phyloP scores from a whole-genome alignment of 140 eudicot species.

The Erigeron philadelphicus region DNA sequence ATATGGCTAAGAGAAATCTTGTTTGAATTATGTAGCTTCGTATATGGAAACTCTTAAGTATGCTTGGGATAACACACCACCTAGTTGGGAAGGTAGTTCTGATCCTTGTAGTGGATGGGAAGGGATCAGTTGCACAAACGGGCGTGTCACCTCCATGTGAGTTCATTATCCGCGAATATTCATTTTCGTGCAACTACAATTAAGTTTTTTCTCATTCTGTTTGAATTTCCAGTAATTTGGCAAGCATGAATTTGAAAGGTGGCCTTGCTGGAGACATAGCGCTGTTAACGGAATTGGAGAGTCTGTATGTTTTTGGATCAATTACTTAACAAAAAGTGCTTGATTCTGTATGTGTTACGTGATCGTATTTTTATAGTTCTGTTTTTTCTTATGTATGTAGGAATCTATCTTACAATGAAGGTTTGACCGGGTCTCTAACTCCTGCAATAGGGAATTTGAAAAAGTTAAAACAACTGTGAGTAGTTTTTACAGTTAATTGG shows the following conservation, averaged over 20 bases:
- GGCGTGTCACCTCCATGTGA: conserved; percentile 71
- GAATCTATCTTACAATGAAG: conserved; percentile 71
- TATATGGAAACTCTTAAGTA: conserved; percentile 42
- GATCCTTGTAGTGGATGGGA: conserved; percentile 87
- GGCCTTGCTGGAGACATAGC: conserved; percentile 50
- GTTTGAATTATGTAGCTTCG: conserved; percentile 37
- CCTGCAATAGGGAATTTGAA: conserved; percentile 53
- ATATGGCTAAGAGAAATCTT: not conserved
- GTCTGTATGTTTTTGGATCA: conserved; percentile 50
- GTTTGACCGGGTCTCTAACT: conserved; percentile 59
- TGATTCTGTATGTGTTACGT: not conserved
- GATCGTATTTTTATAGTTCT: not conserved
- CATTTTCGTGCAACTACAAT: not conserved
- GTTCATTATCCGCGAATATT: conserved; percentile 13
- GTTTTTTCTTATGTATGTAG: conserved; percentile 33
- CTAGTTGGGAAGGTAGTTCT: conserved; percentile 57
- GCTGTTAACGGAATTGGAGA: conserved; percentile 52
- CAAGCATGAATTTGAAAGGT: conserved; percentile 59
- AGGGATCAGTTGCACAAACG: conserved; percentile 56
- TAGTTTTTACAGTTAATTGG: not conserved
- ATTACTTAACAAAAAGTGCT: not conserved
- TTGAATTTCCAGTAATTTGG: conserved; percentile 47
- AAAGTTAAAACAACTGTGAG: conserved; percentile 60
- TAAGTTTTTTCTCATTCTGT: not conserved
- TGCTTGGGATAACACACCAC: conserved; percentile 60